Base-by-base conservation (phyloP, 2,329 filamentous ascomycete genomes). In the Coccinonectria pachysandricola region DNA sequence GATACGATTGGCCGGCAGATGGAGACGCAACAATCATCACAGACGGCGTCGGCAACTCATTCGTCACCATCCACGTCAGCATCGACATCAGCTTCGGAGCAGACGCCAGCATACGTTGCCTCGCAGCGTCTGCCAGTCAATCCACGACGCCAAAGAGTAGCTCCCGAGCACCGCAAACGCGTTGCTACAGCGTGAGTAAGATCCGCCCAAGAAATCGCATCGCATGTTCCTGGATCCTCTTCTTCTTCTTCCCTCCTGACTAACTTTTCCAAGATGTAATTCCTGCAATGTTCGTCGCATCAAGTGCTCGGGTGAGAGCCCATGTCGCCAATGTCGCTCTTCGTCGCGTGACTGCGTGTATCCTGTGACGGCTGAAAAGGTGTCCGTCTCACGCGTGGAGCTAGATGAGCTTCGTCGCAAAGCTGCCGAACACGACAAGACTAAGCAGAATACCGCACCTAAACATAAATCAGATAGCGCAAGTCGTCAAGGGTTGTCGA, bases 241-340 rank as follows among this genome's bases (percentile, higher is more conserved):
- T 15, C 12, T 12, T 22, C 5, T 4, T 19, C 23, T 21, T 14
- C 14, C 10, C 4, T 12, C 15, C 11, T 19, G 14, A 12, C 11
- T 12, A 10, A 24, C 12, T 9, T 31, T 27, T 27, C 19, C 13
- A 29, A 68, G 64, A 31, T 68, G 65, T 52, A 68, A 69, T 40
- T 59, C 50, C 43, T 69, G 65, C 50, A 69, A 69, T 47, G 43
- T 66, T 23, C 59, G 64, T 22, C 58, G 65, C 31, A 61, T 66
- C 43, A 68, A 64, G 37, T 69, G 65, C 46, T 66, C 62, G 8
- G 65, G 65, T 23, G 56, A 64, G 4, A 46, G 41, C n/a, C 65
- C 65, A 0, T 69, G 65, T 40, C 42, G 44, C 20, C 60, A 65
- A 35, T 69, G 65, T 39, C 39, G 43, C 13, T 50, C 50, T 18